Base-by-base conservation (phyloP, 768 basidiomycete genomes). In the Rhodosporidiobolus odoratus region DNA sequence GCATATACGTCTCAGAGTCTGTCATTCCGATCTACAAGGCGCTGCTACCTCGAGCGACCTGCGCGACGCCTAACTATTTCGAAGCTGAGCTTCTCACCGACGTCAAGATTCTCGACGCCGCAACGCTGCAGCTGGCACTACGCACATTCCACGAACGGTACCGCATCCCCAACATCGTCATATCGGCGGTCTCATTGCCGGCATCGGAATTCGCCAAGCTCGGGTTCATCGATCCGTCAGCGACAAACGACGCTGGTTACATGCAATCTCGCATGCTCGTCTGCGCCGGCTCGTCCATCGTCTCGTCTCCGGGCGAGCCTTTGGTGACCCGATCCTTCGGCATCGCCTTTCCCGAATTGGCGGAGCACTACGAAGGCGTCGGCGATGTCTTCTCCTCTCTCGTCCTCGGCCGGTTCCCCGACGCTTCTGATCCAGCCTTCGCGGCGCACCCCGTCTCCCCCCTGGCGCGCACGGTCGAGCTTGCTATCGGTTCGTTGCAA, bases 1-100 rank as follows among this genome's bases (percentile, higher is more conserved):
- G 82, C 47, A 82, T 99, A 21, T 99, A 99, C 75, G 93, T 97
- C 30, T 85, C 92, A 7, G 83, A 88, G 30, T 87, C 91, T 70
- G 91, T 93, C 15, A 82, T 98, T 68, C 91, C 92, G 1, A 84
- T 91, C 47, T 98, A 99, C 82, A 86, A 87, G 56, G 81, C 83
- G 50, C 76, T 83, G 15, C 82, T 95, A 1, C 83, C 86, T n/a
- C 81, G 87, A n/a, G 89, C 96, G 4, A 90, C 90, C 0, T 87
- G 97, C 58, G 97, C 97, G 73, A 92, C 96, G 0, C 96, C 96
- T 0, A 99, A 99, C 78, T 96, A 93, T 86, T 99, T 93, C 76
- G 96, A 99, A 82, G 90, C 89, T 71, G 95, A 98, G 92, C 82
- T 87, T 4, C 82, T 99, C 25, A 92, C 95, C 0, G 85, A 86